Conservation (phyloP, 2,329 filamentous ascomycete genomes). For the Scorias spongiosa region DNA sequence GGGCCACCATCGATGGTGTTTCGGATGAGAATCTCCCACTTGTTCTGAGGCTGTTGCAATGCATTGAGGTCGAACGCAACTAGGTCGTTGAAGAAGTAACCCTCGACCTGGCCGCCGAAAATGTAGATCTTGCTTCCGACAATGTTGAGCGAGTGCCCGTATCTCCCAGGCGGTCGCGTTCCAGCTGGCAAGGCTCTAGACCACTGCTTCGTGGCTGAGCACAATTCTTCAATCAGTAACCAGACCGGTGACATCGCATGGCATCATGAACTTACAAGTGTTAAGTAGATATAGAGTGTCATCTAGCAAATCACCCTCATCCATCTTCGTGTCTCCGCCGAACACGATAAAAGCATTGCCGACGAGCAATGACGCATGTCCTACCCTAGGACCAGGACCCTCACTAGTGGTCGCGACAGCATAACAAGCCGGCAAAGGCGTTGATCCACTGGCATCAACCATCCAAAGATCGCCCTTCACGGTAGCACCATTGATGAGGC, state of each 20-base stretch:
- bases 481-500: slow-evolving; percentile 82
- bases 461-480: slow-evolving; percentile 98
- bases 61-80: slow-evolving; percentile 93
- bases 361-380: slow-evolving; percentile 83
- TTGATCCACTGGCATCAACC: slow-evolving; percentile 58
- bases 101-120: slow-evolving; percentile 94
- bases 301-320: slow-evolving; percentile 79
- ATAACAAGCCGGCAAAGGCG: slow-evolving; percentile 50
- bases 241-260: not conserved
- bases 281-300: slow-evolving; percentile 94
- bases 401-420: slow-evolving; percentile 84
- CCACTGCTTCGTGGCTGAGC: slow-evolving; percentile 86
- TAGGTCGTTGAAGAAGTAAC: slow-evolving; percentile 94
- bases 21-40: slow-evolving; percentile 83
- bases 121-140: slow-evolving; percentile 94
- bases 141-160: slow-evolving; percentile 93
- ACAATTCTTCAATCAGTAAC: slow-evolving; percentile 1
- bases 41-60: slow-evolving; percentile 75
- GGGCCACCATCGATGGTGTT: slow-evolving; percentile 51
- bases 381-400: slow-evolving; percentile 85
- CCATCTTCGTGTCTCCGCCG: slow-evolving; percentile 93
- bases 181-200: slow-evolving; percentile 82
- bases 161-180: slow-evolving; percentile 72
- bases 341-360: slow-evolving; percentile 99
- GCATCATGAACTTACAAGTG: slow-evolving; percentile 56